These are phyloP conservation scores for Xylaria hypoxylon DNA, from an alignment of 2,329 filamentous ascomycete genomes.

Conservation along the genomic window DNA sequence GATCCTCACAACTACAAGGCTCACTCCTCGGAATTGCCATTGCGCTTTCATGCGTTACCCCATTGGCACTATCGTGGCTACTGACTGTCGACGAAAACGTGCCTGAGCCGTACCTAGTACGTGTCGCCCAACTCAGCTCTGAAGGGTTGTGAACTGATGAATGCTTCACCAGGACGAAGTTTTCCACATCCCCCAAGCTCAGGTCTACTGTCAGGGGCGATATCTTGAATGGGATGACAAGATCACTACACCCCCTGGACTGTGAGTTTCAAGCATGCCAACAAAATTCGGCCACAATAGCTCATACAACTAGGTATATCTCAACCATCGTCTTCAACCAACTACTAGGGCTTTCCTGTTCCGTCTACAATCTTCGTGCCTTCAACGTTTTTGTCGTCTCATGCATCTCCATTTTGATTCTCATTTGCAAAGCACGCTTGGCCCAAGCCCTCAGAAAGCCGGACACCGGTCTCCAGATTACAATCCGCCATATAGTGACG, in stretches of 20 bases:
- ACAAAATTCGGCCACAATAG: conserved; percentile 37
- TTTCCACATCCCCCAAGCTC: conserved; percentile 91
- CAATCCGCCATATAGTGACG: conserved; percentile 65
- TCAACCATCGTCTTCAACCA: conserved; percentile 57
- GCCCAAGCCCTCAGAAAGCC: conserved; percentile 40
- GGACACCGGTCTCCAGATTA: conserved; percentile 43
- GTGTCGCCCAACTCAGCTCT: conserved; percentile 18
- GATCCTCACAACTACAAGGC: conserved; percentile 1
- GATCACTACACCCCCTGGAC: conserved; percentile 93
- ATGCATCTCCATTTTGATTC: conserved; percentile 59
- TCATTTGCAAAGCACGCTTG: conserved; percentile 63
- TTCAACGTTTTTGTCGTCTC: conserved; percentile 61
- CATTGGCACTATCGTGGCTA: conserved; percentile 53
- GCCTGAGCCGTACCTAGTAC: conserved; percentile 67
- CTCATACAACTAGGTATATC: conserved; percentile 47
- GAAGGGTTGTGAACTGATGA: conserved; percentile 13
- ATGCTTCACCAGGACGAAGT: conserved; percentile 75
- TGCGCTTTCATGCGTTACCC: conserved; percentile 23
- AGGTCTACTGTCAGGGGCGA: conserved; percentile 81
- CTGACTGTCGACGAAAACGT: conserved; percentile 55
- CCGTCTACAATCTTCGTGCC: conserved; percentile 58
- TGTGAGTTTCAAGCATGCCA: conserved; percentile 63
- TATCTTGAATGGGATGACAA: conserved; percentile 92
- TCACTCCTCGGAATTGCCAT: background rate
- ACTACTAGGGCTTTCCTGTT: conserved; percentile 52